phyloP scores from a whole-genome alignment of 345 rosid species.

The Murraya koenigii region DNA sequence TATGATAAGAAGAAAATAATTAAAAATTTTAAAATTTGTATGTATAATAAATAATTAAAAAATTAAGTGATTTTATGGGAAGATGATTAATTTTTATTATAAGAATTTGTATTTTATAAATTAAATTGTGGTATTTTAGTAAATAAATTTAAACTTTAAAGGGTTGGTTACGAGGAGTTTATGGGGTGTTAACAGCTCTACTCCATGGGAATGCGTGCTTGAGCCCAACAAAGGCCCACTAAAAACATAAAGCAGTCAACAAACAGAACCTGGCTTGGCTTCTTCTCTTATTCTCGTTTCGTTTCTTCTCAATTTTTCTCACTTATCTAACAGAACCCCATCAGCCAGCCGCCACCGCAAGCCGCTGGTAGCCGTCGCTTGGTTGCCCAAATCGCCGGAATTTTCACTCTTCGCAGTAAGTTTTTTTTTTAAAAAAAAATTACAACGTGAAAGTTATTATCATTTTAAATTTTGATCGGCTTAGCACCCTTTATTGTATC shows the following conservation, averaged over 20 bases:
- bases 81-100: no score
- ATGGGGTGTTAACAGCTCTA: no score
- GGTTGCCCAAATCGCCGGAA: neutral
- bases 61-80: no score
- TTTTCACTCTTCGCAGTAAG: neutral
- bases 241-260: neutral
- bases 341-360: neutral
- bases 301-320: neutral
- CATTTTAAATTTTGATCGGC: neutral
- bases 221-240: neutral
- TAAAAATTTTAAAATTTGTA: no score
- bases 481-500: neutral
- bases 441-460: neutral
- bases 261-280: neutral
- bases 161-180: no score
- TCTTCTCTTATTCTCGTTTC: neutral
- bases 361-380: neutral
- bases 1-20: no score
- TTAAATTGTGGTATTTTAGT: no score
- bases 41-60: no score
- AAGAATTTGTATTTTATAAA: no score
- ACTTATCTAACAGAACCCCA: neutral
- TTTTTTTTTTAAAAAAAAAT: neutral
- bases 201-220: neutral
- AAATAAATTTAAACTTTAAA: no score